Percentiles rank a stretch among this genome's conserved stretches.
Conservation (phyloP, 108 stramenopile genomes). For the Skeletonema costatum region DNA sequence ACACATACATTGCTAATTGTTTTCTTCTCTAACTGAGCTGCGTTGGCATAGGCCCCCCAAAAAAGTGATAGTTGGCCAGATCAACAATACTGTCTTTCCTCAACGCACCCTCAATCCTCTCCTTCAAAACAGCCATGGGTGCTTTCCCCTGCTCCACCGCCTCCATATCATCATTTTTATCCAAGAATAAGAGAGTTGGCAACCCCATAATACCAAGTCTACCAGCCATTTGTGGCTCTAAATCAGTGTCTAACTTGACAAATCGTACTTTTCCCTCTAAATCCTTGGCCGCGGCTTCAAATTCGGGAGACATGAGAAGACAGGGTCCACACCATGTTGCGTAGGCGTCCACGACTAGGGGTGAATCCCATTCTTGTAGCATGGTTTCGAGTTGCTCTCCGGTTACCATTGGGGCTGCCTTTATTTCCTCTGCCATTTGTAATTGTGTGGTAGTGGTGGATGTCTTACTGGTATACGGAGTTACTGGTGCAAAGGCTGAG, state of each 20-base stretch:
- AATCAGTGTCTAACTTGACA: conserved; percentile 82
- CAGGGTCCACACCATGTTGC: conserved; percentile 87
- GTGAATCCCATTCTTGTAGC: conserved; percentile 75
- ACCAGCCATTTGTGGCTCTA: conserved; percentile 78
- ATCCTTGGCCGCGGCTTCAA: conserved; percentile 79
- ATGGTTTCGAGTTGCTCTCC: conserved; percentile 81
- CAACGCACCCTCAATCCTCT: conserved; percentile 81
- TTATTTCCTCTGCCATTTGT: conserved; percentile 11
- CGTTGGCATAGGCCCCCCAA: conserved; percentile 69
- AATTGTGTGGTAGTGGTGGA: not conserved
- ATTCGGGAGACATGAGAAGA: conserved; percentile 84
- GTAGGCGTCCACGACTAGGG: conserved; percentile 84
- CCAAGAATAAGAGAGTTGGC: conserved; percentile 78
- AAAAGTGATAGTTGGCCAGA: conserved; percentile 76
- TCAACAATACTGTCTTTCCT: conserved; percentile 70
- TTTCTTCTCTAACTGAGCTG: conserved; percentile 15
- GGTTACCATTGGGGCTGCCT: conserved; percentile 47
- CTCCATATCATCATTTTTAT: conserved; percentile 61
- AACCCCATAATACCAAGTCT: conserved; percentile 80
- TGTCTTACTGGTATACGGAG: not conserved
- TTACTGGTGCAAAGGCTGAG: not conserved
- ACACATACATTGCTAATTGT: not conserved
- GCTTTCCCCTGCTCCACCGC: conserved; percentile 57
- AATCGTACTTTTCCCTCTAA: conserved; percentile 75
- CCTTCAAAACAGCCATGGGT: conserved; percentile 71